These are phyloP conservation scores for Coccomyxa subellipsoidea DNA, from an alignment of 163 green algal genomes.

Conservation along the genomic window DNA sequence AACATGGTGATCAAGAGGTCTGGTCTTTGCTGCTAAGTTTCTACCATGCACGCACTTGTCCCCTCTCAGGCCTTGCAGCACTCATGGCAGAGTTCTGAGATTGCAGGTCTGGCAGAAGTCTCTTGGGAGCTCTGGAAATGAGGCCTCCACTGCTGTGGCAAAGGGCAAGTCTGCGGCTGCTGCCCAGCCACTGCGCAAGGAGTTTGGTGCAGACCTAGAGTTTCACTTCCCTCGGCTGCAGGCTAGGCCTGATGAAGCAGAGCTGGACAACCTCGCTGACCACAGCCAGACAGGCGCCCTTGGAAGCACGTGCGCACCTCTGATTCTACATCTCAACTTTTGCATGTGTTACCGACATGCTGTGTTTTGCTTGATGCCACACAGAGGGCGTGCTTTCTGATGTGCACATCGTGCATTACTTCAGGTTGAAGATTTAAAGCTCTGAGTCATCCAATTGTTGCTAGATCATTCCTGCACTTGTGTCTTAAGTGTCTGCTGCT, in stretches of 20 bases:
- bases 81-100: neutral
- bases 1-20: neutral
- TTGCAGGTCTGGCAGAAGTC: conserved; percentile 28
- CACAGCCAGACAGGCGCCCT: neutral
- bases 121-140: neutral
- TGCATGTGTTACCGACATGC: no score
- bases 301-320: neutral
- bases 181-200: neutral
- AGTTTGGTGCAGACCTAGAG: conserved; percentile 31
- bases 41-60: neutral
- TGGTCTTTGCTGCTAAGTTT: neutral
- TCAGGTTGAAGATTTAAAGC: no score
- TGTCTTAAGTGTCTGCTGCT: no score
- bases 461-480: neutral
- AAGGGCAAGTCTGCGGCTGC: neutral
- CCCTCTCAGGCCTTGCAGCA: no score
- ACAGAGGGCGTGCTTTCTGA: no score
- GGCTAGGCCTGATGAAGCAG: neutral
- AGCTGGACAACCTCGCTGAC: neutral
- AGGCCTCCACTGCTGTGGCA: neutral
- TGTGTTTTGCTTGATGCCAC: no score
- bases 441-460: neutral
- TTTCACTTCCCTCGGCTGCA: conserved; percentile 9
- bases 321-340: no score
- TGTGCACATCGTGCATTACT: neutral